Percentiles rank a stretch among this genome's conserved stretches.
These are phyloP conservation scores for Saccharomycopsis sp. DNA, from an alignment of 805 yeast genomes.

Conservation along the genomic window DNA sequence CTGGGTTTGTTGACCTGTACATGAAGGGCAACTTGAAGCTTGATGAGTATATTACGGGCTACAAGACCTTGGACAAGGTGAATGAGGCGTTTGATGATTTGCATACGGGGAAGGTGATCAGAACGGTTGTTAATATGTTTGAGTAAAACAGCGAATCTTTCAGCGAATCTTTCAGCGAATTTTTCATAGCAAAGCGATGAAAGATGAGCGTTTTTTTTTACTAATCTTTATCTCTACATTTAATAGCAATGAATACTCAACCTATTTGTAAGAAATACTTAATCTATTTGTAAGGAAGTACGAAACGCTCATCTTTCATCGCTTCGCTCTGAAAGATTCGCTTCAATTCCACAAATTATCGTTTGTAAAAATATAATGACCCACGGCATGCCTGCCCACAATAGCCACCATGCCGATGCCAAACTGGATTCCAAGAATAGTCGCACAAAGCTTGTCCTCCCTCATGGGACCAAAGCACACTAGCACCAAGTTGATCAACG, in stretches of 20 bases:
- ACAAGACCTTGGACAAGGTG: conserved; percentile 67
- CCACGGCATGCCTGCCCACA: conserved; percentile 69
- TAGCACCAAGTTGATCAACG: conserved; percentile 72
- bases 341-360: conserved; percentile 77
- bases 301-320: too few species aligned
- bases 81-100: conserved; percentile 89
- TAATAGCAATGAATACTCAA: too few species aligned
- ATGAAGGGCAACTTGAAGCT: conserved; percentile 74
- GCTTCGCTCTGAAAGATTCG: too few species aligned
- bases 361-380: conserved; percentile 78
- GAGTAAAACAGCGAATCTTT: too few species aligned
- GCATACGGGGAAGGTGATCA: conserved; percentile 88
- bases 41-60: conserved; percentile 91
- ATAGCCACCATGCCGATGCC: conserved; percentile 58
- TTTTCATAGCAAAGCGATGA: too few species aligned
- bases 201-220: too few species aligned
- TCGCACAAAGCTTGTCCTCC: conserved; percentile 65
- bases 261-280: too few species aligned
- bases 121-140: conserved; percentile 66
- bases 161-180: too few species aligned
- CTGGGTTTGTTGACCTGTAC: conserved; percentile 81
- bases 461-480: conserved; percentile 88
- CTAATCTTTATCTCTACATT: too few species aligned
- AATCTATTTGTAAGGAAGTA: too few species aligned
- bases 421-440: conserved; percentile 56